Evolutionary conservation across 306 rosid species (phyloP), one percentile per base, ranked within the genome.

Genomic region (Cicer bijugum): DNA sequence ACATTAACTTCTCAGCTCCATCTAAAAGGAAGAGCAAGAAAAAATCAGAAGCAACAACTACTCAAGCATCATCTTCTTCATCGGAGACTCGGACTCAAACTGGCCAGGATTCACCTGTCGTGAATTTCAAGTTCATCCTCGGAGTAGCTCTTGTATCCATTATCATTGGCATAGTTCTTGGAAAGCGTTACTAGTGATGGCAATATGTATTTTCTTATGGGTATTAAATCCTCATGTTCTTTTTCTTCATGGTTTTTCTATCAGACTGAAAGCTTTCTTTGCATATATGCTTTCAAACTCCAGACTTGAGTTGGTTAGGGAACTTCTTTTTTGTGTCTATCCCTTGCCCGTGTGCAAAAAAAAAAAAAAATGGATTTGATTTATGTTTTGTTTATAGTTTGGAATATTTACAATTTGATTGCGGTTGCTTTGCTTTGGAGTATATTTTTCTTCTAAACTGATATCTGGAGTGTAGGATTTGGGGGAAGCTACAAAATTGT

Each of bases 21-120:
- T 80, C 93, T 8, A 91, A 86, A 84, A 87, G 96, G 62, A 95
- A 75, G 78, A 85, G 85, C 78, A 95, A 90, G 93, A 94, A 90
- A 35, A 95, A 87, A 73, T 74, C 86, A 33, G 99, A 95, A 28
- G 85, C 85, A 74, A 56, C 86, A 69, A 56, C 88, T 62, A 37
- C 82, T 77, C 91, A 83, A 85, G 40, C 94, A 71, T 67, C 89
- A 14, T 48, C 89, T 5, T 61, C 95, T 47, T 71, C 90, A 5
- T 56, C 87, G 5, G 88, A 85, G 83, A 57, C 75, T 5, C 83
- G 50, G 6, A 14, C 70, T 67, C 86, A 76, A 67, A 75, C 84
- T 5, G 81, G 74, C 1, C 88, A 80, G 53, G 88, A 46, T 80
- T 88, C 99, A 2, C 74, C 89, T 3, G 9, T 82, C 80, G 72